Base-by-base conservation (phyloP, 805 yeast genomes). In the Nakazawaea sp. region DNA sequence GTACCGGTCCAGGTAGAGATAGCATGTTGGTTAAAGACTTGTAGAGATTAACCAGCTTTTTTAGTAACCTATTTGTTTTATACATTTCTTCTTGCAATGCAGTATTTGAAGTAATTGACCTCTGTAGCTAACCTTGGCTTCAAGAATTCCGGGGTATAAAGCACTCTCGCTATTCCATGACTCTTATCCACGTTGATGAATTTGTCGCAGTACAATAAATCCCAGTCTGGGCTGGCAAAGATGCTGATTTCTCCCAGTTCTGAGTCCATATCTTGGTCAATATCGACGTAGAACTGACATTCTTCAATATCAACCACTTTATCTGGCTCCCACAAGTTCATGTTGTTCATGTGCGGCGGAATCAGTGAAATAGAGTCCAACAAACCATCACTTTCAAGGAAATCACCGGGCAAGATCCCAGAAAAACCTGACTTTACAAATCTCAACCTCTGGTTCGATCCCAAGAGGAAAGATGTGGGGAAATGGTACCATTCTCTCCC, bases 1-100 rank as follows among this genome's bases (percentile, higher is more conserved):
- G 98, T 58, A 92, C 95, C 41, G 98, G 98, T 45, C 97, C 98
- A 45, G 95, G 87, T 37, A 84, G 97, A 68, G 95, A 83, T 40
- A 78, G 89, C 26, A 89, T 88, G 96, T 71, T 88, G 50, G 78
- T 75, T 49, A 81, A 77, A 58, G 47, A 55, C 40, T 47, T 40
- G 18, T 24, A 21, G 17, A 6, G 11, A 25, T n/a, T n/a, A n/a
- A n/a, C n/a, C n/a, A n/a, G n/a, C n/a, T n/a, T n/a, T n/a, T n/a
- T n/a, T n/a, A n/a, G n/a, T n/a, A n/a, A n/a, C n/a, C n/a, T n/a
- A n/a, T n/a, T n/a, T n/a, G n/a, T n/a, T n/a, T n/a, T n/a, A n/a
- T n/a, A n/a, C n/a, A n/a, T 33, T 42, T 45, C 18, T 59, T 41
- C 58, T 52, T 42, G 59, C 59, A 24, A 72, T 50, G 52, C 82